phyloP scores from a whole-genome alignment of 192 early-diverging fungal species.

The Entophlyctis luteolus region DNA sequence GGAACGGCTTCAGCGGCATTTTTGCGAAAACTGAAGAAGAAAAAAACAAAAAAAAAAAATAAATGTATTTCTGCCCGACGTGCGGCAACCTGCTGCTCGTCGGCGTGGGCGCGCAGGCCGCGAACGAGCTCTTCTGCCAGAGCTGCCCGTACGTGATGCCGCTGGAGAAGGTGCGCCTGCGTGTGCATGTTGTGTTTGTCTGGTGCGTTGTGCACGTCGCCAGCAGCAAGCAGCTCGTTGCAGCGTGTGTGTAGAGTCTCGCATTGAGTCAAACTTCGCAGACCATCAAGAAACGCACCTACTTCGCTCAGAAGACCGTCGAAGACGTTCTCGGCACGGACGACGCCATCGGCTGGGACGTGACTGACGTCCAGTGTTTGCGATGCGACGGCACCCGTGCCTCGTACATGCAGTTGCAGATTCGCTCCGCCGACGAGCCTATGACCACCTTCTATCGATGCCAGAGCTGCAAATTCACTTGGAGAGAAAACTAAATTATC shows the following conservation, averaged over 20 bases:
- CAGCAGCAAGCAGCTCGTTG: too few relatives aligned
- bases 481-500: conserved; percentile 25
- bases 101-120: conserved; percentile 47
- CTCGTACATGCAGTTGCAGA: conserved; percentile 82
- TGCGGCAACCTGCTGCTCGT: conserved; percentile 84
- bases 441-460: conserved; percentile 82
- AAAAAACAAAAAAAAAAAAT: conserved; percentile 13
- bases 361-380: conserved; percentile 49
- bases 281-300: conserved; percentile 59
- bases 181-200: too few relatives aligned
- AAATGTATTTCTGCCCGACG: conserved; percentile 84
- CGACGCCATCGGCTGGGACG: conserved; percentile 84
- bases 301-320: conserved; percentile 74
- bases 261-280: conserved; percentile 7
- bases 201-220: too few relatives aligned
- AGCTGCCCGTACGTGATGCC: conserved; percentile 83
- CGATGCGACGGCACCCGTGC: conserved; percentile 39
- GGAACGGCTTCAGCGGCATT: conserved; percentile 54
- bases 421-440: conserved; percentile 92
- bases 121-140: conserved; percentile 71
- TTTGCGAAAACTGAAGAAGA: neutral
- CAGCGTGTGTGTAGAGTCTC: neutral
- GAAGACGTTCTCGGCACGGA: conserved; percentile 92
- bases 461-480: conserved; percentile 16
- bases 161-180: conserved; percentile 52